Conservation (phyloP, 768 basidiomycete genomes). For the Dioszegia aurantiaca region DNA sequence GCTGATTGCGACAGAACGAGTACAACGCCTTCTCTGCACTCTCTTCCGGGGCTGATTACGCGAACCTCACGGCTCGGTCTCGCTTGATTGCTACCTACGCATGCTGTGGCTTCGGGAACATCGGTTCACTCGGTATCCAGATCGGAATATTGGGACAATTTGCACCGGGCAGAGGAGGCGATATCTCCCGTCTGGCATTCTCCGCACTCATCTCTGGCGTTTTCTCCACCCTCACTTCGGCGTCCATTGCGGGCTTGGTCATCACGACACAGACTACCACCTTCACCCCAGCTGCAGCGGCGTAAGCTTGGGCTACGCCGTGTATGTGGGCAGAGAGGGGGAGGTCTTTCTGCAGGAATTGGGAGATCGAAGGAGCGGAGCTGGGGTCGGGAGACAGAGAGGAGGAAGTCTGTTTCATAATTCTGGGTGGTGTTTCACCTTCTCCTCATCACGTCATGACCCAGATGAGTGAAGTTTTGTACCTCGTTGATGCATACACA, state of each 20-base stretch:
- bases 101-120: slow-evolving; percentile 85
- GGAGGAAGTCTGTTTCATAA: no score
- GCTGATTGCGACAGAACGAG: slow-evolving; percentile 16
- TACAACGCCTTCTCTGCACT: slow-evolving; percentile 49
- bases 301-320: not conserved
- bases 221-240: slow-evolving; percentile 34
- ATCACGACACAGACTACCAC: slow-evolving; percentile 16
- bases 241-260: slow-evolving; percentile 33
- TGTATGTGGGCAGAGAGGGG: not conserved
- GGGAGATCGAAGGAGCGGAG: no score
- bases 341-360: not conserved
- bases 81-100: slow-evolving; percentile 80
- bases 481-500: slow-evolving; percentile 7
- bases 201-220: slow-evolving; percentile 34
- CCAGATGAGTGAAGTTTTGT: not conserved
- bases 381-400: no score
- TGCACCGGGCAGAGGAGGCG: slow-evolving; percentile 66
- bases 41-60: slow-evolving; percentile 57
- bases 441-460: no score
- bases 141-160: slow-evolving; percentile 62
- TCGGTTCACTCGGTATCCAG: slow-evolving; percentile 70
- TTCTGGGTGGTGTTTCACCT: no score
- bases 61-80: slow-evolving; percentile 58
- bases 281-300: not conserved
- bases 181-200: slow-evolving; percentile 60